These are phyloP conservation scores for Eucalyptus guilfoylei DNA, from an alignment of 345 rosid species.

Conservation along the genomic window DNA sequence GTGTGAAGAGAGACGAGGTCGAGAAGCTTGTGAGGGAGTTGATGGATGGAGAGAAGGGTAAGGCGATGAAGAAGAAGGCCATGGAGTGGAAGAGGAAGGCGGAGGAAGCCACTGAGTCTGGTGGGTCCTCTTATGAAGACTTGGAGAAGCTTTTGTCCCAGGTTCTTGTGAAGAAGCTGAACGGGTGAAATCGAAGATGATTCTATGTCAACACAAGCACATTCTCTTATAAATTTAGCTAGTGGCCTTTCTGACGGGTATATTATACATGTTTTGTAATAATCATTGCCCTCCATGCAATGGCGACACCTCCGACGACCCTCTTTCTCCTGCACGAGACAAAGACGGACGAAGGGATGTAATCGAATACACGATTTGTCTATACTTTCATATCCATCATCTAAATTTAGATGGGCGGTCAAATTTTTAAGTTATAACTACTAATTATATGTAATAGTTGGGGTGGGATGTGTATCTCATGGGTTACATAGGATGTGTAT, in stretches of 20 bases:
- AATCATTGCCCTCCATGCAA: not conserved
- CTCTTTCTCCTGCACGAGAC: not conserved
- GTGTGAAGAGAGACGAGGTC: slow-evolving; percentile 20
- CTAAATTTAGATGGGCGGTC: not conserved
- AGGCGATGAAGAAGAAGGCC: slow-evolving; percentile 7
- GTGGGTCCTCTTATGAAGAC: not conserved
- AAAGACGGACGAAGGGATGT: not conserved
- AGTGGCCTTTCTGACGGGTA: not conserved
- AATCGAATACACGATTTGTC: not conserved
- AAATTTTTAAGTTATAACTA: not conserved
- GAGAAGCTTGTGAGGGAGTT: slow-evolving; percentile 13
- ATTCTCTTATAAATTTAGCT: not conserved
- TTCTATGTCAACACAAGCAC: not conserved
- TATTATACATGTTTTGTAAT: not conserved
- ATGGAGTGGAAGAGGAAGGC: slow-evolving; percentile 16
- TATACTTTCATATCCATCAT: not conserved
- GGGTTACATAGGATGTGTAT: not conserved
- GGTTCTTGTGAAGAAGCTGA: not conserved
- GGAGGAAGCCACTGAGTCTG: not conserved
- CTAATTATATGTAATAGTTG: not conserved
- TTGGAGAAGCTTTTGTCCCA: not conserved
- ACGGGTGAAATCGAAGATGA: not conserved
- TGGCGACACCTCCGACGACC: not conserved
- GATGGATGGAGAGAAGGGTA: slow-evolving; percentile 18
- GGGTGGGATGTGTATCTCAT: not conserved